Base-by-base conservation (phyloP, 2,329 filamentous ascomycete genomes). In the Colletotrichum cuscutae region DNA sequence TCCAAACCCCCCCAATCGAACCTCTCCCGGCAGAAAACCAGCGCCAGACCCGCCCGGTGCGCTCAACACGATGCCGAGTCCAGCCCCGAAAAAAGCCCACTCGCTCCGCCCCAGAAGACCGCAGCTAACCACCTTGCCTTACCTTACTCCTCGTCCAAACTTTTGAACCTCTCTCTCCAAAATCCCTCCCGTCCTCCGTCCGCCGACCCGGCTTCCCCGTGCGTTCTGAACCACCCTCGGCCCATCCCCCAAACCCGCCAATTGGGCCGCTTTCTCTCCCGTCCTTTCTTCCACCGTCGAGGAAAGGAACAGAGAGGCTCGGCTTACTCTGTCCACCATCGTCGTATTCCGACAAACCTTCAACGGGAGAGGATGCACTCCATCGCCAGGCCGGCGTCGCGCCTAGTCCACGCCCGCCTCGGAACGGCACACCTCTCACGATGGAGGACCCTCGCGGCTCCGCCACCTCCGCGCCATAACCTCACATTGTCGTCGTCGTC, bases 301-400 rank as follows among this genome's bases (percentile, higher is more conserved):
- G 32, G 32, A 35, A 35, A 35, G 32, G 32, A 42, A 42, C 15
- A 42, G 37, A 42, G 37, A 56, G 28, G 53, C 26, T 28, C 53
- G 53, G 53, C n/a, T 28, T 15, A 19, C 11, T 56, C 53, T 5
- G 4, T 26, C 5, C 12, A 26, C 46, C 11, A 28, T 35, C 22
- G 24, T 63, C 60, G 24, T 28, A 61, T 26, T 56, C 19, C 24
- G 26, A 19, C 13, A 56, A 56, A 56, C 7, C 13, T 19, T 19
- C 22, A 56, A 56, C 24, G 53, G 8, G 28, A 37, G 37, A 69
- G 60, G 32, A 72, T 72, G 70, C 70, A 65, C 59, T 42, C 65
- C 59, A 69, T 72, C 59, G 65, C 65, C 70, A 68, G 70, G 26
- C 65, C 70, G 65, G 65, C 70, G 54, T 59, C 59, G 59, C 70